Percentiles rank a stretch among this genome's conserved stretches.
Evolutionary conservation across 495 filamentous ascomycete genomes (phyloP).

Genomic region (Penicillium bialowiezense): DNA sequence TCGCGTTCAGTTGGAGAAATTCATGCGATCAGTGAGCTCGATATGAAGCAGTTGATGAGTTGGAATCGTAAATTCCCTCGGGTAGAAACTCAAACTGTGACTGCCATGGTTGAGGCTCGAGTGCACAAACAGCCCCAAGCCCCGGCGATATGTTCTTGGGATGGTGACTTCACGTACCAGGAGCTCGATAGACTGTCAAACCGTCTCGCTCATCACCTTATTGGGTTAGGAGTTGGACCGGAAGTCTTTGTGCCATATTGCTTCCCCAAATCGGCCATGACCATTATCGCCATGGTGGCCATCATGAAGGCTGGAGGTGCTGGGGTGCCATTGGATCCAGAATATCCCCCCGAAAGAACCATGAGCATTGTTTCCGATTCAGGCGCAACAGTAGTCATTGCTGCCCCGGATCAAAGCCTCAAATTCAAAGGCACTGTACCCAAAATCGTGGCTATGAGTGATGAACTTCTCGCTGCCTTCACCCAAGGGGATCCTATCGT

Average conservation of each 20-base stretch:
- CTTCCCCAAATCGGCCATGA: slow-evolving; percentile 44
- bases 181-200: slow-evolving; percentile 36
- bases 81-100: too few relatives aligned
- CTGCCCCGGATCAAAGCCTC: not conserved
- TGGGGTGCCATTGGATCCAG: not conserved
- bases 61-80: too few relatives aligned
- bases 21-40: not conserved
- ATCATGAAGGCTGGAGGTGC: slow-evolving; percentile 37
- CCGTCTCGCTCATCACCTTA: slow-evolving; percentile 13
- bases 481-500: slow-evolving; percentile 9
- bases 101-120: not conserved
- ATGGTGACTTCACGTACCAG: slow-evolving; percentile 48
- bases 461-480: slow-evolving; percentile 18
- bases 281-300: slow-evolving; percentile 36
- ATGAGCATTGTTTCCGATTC: not conserved
- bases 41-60: not conserved
- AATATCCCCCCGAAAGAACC: not conserved
- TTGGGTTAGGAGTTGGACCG: slow-evolving; percentile 22
- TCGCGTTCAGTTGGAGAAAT: not conserved
- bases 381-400: not conserved
- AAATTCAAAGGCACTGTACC: not conserved
- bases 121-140: not conserved
- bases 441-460: not conserved
- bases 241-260: slow-evolving; percentile 41
- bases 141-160: slow-evolving; percentile 38